phyloP scores from a whole-genome alignment of 2,329 filamentous ascomycete genomes.

The Aspergillus luchuensis region DNA sequence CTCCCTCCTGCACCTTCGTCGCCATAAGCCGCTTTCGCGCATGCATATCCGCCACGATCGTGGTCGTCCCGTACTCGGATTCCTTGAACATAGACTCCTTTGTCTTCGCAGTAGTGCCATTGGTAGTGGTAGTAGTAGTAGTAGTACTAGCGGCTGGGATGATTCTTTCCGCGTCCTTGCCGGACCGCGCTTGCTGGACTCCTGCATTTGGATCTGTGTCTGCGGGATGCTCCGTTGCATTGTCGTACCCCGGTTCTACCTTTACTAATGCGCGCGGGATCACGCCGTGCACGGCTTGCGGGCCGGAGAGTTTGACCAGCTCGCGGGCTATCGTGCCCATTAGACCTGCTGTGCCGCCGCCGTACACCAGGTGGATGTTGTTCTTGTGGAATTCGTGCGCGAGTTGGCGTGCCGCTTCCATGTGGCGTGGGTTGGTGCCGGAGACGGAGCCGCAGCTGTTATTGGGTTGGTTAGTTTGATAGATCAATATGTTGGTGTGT shows the following conservation, averaged over 20 bases:
- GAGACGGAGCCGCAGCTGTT: conserved; percentile 75
- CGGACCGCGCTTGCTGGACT: conserved; percentile 57
- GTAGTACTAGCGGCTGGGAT: conserved; percentile 5
- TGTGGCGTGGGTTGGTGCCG: conserved; percentile 72
- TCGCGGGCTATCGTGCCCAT: conserved; percentile 94
- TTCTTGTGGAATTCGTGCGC: conserved; percentile 72
- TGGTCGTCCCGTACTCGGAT: conserved; percentile 73
- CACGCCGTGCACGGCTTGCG: conserved; percentile 85
- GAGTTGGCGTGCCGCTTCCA: conserved; percentile 75
- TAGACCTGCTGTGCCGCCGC: conserved; percentile 88
- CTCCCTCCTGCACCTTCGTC: conserved; percentile 77
- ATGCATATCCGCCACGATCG: conserved; percentile 93
- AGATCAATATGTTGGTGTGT: not conserved
- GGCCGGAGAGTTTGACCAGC: conserved; percentile 79
- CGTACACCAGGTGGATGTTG: conserved; percentile 85
- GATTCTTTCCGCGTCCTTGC: conserved; percentile 45
- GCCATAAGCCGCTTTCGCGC: conserved; percentile 95
- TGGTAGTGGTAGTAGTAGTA: not conserved
- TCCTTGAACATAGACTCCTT: conserved; percentile 31
- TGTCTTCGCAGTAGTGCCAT: not conserved
- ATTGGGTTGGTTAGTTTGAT: not conserved
- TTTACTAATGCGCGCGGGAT: conserved; percentile 84
- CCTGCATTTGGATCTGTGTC: conserved; percentile 40
- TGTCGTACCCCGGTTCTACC: conserved; percentile 58
- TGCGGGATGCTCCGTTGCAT: conserved; percentile 32